Percentiles rank a stretch among this genome's conserved stretches.
Conservation (phyloP, 768 basidiomycete species). For the Russula virescens region DNA sequence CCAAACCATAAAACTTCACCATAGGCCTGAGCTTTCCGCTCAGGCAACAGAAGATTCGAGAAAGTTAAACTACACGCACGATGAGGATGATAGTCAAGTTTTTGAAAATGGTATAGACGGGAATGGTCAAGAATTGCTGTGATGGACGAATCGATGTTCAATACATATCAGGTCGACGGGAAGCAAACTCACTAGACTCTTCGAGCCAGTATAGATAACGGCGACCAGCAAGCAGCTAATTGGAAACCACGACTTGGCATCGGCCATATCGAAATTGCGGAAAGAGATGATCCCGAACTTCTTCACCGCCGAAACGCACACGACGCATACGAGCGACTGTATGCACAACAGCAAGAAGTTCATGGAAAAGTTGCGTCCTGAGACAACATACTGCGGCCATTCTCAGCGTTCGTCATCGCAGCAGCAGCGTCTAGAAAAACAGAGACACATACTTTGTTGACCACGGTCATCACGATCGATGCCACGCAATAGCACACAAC, state of each 20-base stretch:
- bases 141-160: background rate
- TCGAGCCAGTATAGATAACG: slow-evolving; percentile 97
- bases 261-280: slow-evolving; percentile 71
- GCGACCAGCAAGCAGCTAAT: slow-evolving; percentile 87
- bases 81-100: slow-evolving; percentile 99
- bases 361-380: slow-evolving; percentile 91
- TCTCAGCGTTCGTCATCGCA: background rate
- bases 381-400: slow-evolving; percentile 79
- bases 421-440: background rate
- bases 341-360: slow-evolving; percentile 91
- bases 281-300: slow-evolving; percentile 75
- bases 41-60: background rate
- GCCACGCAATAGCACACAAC: slow-evolving; percentile 87
- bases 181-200: slow-evolving; percentile 71
- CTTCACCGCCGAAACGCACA: slow-evolving; percentile 71
- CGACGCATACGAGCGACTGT: slow-evolving; percentile 83
- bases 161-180: background rate
- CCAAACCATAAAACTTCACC: slow-evolving; percentile 98
- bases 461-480: slow-evolving; percentile 93
- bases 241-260: slow-evolving; percentile 92
- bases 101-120: slow-evolving; percentile 99
- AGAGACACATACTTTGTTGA: slow-evolving; percentile 72
- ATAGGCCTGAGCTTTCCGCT: slow-evolving; percentile 59
- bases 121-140: slow-evolving; percentile 95
- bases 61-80: slow-evolving; percentile 41